Base-by-base conservation (phyloP, 805 yeast genomes). In the Isabelozyma heimii region DNA sequence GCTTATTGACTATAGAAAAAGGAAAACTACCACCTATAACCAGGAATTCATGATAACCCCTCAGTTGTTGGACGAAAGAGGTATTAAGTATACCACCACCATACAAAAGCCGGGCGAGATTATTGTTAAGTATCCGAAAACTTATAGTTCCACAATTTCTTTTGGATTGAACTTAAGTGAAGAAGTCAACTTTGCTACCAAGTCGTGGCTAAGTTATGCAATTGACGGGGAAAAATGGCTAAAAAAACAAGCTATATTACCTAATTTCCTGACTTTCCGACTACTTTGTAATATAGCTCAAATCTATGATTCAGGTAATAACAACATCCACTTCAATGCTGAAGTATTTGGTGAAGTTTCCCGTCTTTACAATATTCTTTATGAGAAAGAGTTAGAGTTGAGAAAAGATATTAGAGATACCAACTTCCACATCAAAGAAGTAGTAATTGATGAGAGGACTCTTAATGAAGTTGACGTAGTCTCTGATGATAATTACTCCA, bases 101-200 rank as follows among this genome's bases (percentile, higher is more conserved):
- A 60, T 73, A n/a, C 91, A 86, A 59, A 71, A 70, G 37, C 82
- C 85, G 0, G 88, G 89, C 0, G 87, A 86, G 35, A 73, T 75
- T 47, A 65, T 87, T 5, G 67, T 85, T 49, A 82, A 77, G 48
- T 82, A 67, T 53, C 90, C 91, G 0, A 72, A 73, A 47, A 58
- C 80, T 0, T 85, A 80, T 58, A 69, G 84, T 1, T 62, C 82
- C 12, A 66, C 62, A 4, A 59, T 84, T 3, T 80, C 85, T 0
- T 60, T 80, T 13, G 91, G 90, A 0, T 73, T 81, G 45, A 75
- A 75, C 40, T 61, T 84, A 5, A 75, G 79, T 46, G 88, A 86
- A 61, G 72, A 76, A 35, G 80, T 78, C 2, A 75, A 76, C 47
- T 78, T 85, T 68, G 86, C 87, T 0, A 73, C 86, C 1, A 53